phyloP scores from a whole-genome alignment of 495 filamentous ascomycete species.

The Cercophora samala region DNA sequence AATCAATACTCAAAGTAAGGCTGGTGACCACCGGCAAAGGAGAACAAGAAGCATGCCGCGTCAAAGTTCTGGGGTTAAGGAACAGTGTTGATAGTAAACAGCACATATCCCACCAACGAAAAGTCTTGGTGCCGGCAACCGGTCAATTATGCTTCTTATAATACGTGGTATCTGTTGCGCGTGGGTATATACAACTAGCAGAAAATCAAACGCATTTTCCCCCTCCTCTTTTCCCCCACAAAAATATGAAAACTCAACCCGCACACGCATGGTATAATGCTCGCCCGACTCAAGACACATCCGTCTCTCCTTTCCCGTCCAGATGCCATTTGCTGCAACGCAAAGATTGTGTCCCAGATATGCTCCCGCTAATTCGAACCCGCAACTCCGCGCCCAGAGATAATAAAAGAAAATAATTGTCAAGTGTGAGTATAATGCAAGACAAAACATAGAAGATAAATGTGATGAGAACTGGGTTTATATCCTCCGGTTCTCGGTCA shows the following conservation, averaged over 20 bases:
- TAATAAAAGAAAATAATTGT: constrained; percentile 17
- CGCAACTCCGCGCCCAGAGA: neutral
- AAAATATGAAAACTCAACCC: no score
- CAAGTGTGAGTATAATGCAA: constrained; percentile 3
- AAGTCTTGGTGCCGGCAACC: neutral
- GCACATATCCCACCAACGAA: neutral
- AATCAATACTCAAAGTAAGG: neutral
- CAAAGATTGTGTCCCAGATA: neutral
- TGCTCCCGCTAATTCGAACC: neutral
- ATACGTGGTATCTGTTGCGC: constrained; percentile 2
- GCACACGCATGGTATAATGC: constrained; percentile 7
- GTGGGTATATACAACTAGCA: constrained; percentile 2
- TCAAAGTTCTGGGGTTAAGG: neutral
- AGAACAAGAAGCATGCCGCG: no score
- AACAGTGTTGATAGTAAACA: constrained; percentile 6
- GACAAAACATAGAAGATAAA: constrained; percentile 7
- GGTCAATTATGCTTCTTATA: neutral
- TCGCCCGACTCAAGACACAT: neutral
- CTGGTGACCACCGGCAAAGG: neutral
- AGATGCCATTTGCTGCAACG: neutral
- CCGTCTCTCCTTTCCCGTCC: neutral
- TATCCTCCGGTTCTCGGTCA: constrained; percentile 34
- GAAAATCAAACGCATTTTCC: neutral
- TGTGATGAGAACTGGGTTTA: constrained; percentile 15
- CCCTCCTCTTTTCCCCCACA: neutral